A percentile compares a stretch with the other conserved stretches of the same genome.
phyloP scores from a whole-genome alignment of 169 alveolate genomes.

The Cryptosporidium muris region DNA sequence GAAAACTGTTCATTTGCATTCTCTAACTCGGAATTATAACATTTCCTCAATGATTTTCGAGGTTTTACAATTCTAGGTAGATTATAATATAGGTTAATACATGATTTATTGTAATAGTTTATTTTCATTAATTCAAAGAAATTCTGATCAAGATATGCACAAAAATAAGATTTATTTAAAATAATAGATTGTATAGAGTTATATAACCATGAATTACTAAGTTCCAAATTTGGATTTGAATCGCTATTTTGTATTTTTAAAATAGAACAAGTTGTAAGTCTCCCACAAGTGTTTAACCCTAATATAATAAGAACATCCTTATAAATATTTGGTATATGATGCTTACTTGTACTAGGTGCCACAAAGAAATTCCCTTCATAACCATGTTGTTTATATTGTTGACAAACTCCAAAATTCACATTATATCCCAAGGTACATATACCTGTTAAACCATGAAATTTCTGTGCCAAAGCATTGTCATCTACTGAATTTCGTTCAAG shows the following conservation, averaged over 20 bases:
- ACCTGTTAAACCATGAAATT: conserved; percentile 57
- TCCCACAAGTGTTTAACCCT: conserved; percentile 48
- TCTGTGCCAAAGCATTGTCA: conserved; percentile 40
- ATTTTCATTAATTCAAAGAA: too few relatives aligned
- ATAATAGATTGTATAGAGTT: too few relatives aligned
- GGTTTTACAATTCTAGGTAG: too few relatives aligned
- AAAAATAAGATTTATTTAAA: too few relatives aligned
- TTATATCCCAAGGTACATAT: conserved; percentile 1
- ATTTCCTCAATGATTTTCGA: neutral
- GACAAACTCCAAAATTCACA: neutral
- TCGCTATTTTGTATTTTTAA: neutral
- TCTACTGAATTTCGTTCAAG: conserved; percentile 43
- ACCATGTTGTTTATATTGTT: neutral
- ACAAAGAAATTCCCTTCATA: neutral
- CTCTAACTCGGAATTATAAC: conserved; percentile 19
- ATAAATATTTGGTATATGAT: neutral
- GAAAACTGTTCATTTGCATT: conserved; percentile 40
- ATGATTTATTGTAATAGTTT: too few relatives aligned
- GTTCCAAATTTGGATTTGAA: too few relatives aligned
- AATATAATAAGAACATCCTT: conserved; percentile 13
- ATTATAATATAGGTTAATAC: too few relatives aligned
- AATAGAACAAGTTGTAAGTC: conserved; percentile 1
- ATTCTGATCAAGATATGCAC: too few relatives aligned
- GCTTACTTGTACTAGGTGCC: conserved; percentile 45
- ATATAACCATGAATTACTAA: too few relatives aligned